phyloP scores from a whole-genome alignment of 176 grass and related monocot species.

The Pharus latifolius region DNA sequence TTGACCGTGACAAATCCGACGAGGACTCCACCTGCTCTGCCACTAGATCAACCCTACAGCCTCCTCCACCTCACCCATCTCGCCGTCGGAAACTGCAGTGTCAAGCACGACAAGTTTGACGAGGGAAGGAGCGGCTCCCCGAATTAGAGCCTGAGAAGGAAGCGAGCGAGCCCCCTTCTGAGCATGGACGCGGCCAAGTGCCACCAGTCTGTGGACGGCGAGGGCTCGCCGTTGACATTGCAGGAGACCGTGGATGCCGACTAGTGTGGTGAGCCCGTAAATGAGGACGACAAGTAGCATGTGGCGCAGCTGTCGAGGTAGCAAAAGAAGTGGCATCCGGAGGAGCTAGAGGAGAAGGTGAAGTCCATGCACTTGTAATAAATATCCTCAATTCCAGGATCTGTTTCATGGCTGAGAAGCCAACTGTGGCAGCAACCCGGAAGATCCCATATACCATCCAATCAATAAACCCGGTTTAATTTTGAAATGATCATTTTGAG shows the following conservation, averaged over 20 bases:
- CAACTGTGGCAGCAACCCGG: conserved; percentile 59
- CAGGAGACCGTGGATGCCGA: conserved; percentile 8
- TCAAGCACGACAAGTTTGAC: conserved; percentile 54
- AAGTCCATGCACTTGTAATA: conserved; percentile 76
- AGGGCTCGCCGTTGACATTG: conserved; percentile 26
- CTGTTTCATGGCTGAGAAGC: conserved; percentile 71
- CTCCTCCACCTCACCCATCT: conserved; percentile 30
- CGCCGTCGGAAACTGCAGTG: conserved; percentile 20
- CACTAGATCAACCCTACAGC: conserved; percentile 18
- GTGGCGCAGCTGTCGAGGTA: conserved; percentile 92
- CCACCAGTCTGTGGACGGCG: conserved; percentile 40
- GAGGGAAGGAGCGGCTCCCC: conserved; percentile 25
- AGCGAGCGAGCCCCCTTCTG: conserved; percentile 18
- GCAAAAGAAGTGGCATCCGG: conserved; percentile 81
- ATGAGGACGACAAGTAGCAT: conserved; percentile 61
- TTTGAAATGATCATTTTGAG: too few relatives aligned
- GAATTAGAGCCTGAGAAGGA: conserved; percentile 59
- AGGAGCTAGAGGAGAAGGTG: conserved; percentile 95
- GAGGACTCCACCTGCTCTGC: conserved; percentile 37
- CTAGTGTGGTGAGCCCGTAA: conserved; percentile 5
- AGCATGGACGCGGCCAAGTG: conserved; percentile 33
- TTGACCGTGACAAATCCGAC: conserved; percentile 21
- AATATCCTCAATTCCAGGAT: conserved; percentile 80
- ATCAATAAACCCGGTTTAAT: too few relatives aligned
- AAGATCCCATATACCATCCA: too few relatives aligned